Evolutionary conservation across 2,329 filamentous ascomycete genomes (phyloP).

Genomic region (Nothophaeocryptopus gaeumannii): DNA sequence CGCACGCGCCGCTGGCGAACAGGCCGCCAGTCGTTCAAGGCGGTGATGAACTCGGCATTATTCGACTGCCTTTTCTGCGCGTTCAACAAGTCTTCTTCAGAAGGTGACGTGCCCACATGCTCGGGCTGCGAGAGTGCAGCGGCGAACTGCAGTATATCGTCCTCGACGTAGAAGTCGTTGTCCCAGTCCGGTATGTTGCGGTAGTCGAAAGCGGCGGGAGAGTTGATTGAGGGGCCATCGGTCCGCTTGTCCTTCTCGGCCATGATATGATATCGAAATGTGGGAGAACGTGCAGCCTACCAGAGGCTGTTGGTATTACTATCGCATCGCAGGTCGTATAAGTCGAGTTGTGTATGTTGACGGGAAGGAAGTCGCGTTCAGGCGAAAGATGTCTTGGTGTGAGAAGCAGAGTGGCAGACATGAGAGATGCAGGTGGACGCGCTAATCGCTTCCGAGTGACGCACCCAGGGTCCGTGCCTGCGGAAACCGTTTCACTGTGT

Average conservation of each 20-base stretch:
- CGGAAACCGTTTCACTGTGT: no score
- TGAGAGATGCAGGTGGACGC: no score
- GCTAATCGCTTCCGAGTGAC: no score
- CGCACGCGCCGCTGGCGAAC: constrained; percentile 64
- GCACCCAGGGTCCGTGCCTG: no score
- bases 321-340: no score
- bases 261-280: constrained; percentile 32
- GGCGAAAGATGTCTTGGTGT: no score
- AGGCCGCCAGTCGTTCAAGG: constrained; percentile 93
- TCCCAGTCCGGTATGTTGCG: constrained; percentile 73
- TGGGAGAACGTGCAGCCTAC: no score
- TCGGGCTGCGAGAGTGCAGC: constrained; percentile 80
- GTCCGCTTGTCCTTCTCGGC: constrained; percentile 46
- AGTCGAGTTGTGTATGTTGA: no score
- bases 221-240: constrained; percentile 49
- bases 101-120: constrained; percentile 52
- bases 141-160: constrained; percentile 74
- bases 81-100: constrained; percentile 53
- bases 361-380: no score
- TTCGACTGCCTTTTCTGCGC: constrained; percentile 38
- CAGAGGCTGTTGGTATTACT: no score
- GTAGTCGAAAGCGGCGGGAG: constrained; percentile 60
- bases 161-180: constrained; percentile 69
- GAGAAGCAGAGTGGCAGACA: no score
- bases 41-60: constrained; percentile 66